Percentiles rank a stretch among this genome's conserved stretches.
Evolutionary conservation across 2,329 filamentous ascomycete genomes (phyloP).

Genomic region (Lecanicillium sp.): DNA sequence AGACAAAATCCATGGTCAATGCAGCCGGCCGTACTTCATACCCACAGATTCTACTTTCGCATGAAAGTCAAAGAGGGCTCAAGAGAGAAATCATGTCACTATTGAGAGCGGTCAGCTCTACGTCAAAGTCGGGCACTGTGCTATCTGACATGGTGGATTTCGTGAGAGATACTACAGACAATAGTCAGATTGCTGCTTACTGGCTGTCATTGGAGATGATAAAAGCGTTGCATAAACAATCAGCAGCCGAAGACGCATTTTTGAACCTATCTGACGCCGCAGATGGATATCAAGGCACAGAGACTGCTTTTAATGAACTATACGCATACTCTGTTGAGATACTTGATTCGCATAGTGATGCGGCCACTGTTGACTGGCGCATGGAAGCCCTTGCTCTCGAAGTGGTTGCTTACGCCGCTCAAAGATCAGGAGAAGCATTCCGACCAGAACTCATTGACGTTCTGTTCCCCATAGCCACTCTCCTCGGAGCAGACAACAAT

Average conservation of each 20-base stretch:
- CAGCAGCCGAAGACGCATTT: slow-evolving; percentile 58
- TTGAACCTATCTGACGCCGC: slow-evolving; percentile 46
- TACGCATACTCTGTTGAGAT: slow-evolving; percentile 62
- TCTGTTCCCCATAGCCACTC: slow-evolving; percentile 85
- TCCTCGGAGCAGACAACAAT: slow-evolving; percentile 65
- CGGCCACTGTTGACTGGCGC: slow-evolving; percentile 57
- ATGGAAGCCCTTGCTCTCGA: slow-evolving; percentile 76
- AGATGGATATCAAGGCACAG: slow-evolving; percentile 34
- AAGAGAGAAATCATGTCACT: slow-evolving; percentile 53
- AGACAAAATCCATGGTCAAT: slow-evolving; percentile 14
- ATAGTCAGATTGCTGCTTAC: slow-evolving; percentile 61
- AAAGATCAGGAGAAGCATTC: slow-evolving; percentile 61
- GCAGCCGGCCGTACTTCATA: slow-evolving; percentile 36
- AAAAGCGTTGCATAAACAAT: slow-evolving; percentile 47
- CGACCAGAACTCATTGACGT: slow-evolving; percentile 83
- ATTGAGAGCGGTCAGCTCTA: slow-evolving; percentile 46
- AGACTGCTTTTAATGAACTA: slow-evolving; percentile 54
- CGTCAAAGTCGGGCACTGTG: slow-evolving; percentile 55
- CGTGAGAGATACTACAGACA: slow-evolving; percentile 50
- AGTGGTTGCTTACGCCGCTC: slow-evolving; percentile 68
- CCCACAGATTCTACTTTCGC: slow-evolving; percentile 53
- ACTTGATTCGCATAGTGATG: slow-evolving; percentile 49
- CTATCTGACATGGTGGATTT: slow-evolving; percentile 60
- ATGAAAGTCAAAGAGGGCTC: slow-evolving; percentile 61
- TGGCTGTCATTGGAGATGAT: slow-evolving; percentile 76